Evolutionary conservation across 768 basidiomycete genomes (phyloP).

Genomic region (Pleurotus djamor): DNA sequence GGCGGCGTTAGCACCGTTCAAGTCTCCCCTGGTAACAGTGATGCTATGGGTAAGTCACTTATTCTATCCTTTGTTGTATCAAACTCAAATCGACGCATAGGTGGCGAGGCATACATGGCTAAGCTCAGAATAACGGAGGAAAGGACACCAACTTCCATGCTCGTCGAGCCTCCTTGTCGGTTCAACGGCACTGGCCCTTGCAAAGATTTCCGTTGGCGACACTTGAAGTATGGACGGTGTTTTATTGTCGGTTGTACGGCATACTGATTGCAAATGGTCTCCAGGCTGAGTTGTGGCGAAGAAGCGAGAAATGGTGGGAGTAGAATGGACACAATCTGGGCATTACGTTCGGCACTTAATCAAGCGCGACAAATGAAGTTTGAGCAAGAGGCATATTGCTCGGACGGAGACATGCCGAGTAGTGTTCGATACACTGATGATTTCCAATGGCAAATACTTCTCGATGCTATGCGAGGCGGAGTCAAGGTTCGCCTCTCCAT

Average conservation of each 20-base stretch:
- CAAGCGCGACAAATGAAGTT: constrained; percentile 67
- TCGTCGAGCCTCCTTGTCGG: constrained; percentile 78
- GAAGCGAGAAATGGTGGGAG: constrained; percentile 43
- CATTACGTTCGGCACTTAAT: constrained; percentile 76
- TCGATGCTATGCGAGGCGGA: constrained; percentile 82
- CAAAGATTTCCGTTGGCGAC: constrained; percentile 61
- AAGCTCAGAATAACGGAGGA: constrained; percentile 81
- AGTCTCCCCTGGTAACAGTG: constrained; percentile 74
- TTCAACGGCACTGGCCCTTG: constrained; percentile 41
- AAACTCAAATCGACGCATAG: constrained; percentile 29
- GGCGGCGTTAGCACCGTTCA: constrained; percentile 89
- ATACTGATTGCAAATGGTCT: neutral
- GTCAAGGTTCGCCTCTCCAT: constrained; percentile 57
- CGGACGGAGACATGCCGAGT: constrained; percentile 49
- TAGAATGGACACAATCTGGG: constrained; percentile 81
- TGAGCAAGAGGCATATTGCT: constrained; percentile 72
- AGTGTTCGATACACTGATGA: constrained; percentile 52
- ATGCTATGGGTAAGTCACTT: constrained; percentile 60
- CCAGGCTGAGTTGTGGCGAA: constrained; percentile 65
- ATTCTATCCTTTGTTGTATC: neutral
- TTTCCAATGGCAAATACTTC: constrained; percentile 71
- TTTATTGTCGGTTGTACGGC: constrained; percentile 8
- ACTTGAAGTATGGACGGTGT: constrained; percentile 62
- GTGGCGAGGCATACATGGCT: constrained; percentile 85
- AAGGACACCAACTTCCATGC: constrained; percentile 75